These are phyloP conservation scores for Botrytis squamosa DNA, from an alignment of 2,329 filamentous ascomycete species.

Conservation along the genomic window DNA sequence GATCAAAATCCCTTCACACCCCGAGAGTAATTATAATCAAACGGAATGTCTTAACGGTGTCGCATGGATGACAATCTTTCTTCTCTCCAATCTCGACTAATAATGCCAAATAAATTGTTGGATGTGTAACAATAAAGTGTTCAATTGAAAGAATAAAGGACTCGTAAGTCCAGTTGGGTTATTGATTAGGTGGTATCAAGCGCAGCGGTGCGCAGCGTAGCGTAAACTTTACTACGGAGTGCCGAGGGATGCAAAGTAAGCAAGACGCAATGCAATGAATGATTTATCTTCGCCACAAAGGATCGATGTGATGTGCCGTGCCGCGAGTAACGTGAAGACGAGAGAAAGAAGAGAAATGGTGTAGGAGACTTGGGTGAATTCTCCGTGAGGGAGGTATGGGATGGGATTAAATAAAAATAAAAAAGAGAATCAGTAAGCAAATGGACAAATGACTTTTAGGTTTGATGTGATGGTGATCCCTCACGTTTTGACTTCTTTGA, in stretches of 20 bases:
- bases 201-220: not conserved
- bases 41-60: constrained; percentile 22
- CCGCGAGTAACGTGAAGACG: not conserved
- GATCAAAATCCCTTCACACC: not conserved
- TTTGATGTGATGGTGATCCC: constrained; percentile 19
- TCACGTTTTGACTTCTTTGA: constrained; percentile 13
- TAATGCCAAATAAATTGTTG: not conserved
- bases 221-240: not conserved
- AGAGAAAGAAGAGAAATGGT: not conserved
- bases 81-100: not conserved
- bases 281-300: constrained; percentile 4
- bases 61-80: constrained; percentile 28
- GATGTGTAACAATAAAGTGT: constrained; percentile 6
- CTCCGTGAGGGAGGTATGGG: not conserved
- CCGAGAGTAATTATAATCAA: not conserved
- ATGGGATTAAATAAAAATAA: not conserved
- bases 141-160: constrained; percentile 16
- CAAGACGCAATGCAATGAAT: not conserved
- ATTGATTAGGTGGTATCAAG: constrained; percentile 17
- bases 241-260: not conserved
- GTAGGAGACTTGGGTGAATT: not conserved
- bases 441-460: not conserved
- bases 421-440: too few species aligned
- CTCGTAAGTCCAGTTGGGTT: constrained; percentile 1
- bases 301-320: not conserved